Percentiles rank a stretch among this genome's conserved stretches.
phyloP scores from a whole-genome alignment of 345 rosid species.

The Arabidopsis arenosa region DNA sequence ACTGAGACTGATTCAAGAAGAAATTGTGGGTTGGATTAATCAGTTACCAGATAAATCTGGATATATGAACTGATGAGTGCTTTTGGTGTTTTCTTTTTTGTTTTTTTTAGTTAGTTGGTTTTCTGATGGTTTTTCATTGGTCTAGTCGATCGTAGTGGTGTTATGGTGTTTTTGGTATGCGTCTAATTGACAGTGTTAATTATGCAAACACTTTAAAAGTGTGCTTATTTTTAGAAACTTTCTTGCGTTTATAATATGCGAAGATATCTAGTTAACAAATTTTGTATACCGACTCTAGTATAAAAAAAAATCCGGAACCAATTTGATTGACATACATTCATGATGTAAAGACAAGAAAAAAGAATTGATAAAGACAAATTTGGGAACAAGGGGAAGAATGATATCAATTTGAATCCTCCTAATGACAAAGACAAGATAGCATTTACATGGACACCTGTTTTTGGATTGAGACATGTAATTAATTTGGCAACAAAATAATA shows the following conservation, averaged over 20 bases:
- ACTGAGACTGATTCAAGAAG: conserved; percentile 4
- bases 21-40: neutral
- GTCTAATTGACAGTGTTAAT: neutral
- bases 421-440: conserved; percentile 32
- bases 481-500: conserved; percentile 40
- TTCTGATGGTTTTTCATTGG: neutral
- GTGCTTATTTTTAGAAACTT: too few relatives aligned
- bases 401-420: conserved; percentile 36
- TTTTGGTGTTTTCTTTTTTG: neutral
- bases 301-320: neutral
- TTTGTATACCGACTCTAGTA: too few relatives aligned
- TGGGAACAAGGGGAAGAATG: conserved; percentile 25
- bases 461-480: conserved; percentile 34
- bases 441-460: conserved; percentile 33
- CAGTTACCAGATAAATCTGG: neutral
- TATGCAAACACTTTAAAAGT: neutral
- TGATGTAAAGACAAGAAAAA: conserved; percentile 19
- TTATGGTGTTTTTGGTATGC: neutral
- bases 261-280: too few relatives aligned
- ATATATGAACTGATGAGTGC: neutral
- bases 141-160: neutral
- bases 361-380: conserved; percentile 24
- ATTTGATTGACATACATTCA: conserved; percentile 2
- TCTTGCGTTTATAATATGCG: too few relatives aligned
- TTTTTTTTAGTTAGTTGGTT: neutral